phyloP scores from a whole-genome alignment of 495 filamentous ascomycete species.

The Tuber aestivum region DNA sequence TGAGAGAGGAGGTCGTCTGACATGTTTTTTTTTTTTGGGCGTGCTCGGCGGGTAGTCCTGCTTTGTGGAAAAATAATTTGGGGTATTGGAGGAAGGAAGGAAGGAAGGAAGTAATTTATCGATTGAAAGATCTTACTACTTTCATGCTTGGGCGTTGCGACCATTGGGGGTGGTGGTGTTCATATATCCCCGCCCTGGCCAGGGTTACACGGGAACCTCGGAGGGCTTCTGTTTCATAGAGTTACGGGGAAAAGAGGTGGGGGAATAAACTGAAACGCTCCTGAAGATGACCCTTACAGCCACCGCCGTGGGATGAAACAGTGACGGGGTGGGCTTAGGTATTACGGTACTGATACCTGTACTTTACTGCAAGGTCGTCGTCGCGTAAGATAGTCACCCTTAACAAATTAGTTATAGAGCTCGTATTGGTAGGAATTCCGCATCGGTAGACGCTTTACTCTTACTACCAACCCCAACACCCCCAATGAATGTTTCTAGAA shows the following conservation, averaged over 20 bases:
- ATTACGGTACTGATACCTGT: neutral
- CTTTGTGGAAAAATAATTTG: neutral
- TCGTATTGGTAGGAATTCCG: neutral
- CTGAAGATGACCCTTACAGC: neutral
- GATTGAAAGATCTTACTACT: neutral
- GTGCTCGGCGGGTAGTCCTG: neutral
- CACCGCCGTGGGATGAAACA: neutral
- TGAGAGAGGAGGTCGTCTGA: conserved; percentile 34
- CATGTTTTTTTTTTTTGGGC: conserved; percentile 40
- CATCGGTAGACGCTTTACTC: neutral
- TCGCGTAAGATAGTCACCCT: neutral
- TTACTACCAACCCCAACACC: neutral
- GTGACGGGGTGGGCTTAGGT: neutral
- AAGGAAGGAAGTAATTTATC: neutral
- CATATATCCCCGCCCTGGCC: neutral
- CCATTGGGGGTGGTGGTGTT: neutral
- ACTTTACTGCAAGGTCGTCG: neutral
- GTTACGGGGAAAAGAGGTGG: neutral
- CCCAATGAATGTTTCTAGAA: neutral
- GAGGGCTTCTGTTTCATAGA: neutral
- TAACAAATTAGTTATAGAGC: neutral
- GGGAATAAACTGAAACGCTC: neutral
- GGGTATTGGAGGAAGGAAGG: neutral
- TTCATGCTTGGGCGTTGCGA: neutral
- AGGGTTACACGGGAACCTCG: neutral